A percentile compares a stretch with the other conserved stretches of the same genome.
Conservation (phyloP, 2,329 filamentous ascomycete species). For the Beauveria australis region DNA sequence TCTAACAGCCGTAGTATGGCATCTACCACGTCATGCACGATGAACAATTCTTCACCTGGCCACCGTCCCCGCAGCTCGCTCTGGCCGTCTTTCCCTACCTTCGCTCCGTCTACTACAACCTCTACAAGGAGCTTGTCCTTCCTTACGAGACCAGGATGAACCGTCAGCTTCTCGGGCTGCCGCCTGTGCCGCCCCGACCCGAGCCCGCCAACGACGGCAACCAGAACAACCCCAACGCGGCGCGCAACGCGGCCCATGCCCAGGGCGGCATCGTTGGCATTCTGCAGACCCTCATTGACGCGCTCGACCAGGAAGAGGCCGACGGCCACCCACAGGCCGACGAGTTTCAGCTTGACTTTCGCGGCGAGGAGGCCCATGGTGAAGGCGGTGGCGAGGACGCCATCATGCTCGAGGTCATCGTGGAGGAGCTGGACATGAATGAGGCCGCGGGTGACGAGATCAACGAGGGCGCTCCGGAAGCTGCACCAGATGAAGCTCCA, state of each 20-base stretch:
- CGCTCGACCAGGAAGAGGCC: constrained; percentile 26
- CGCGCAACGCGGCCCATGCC: background rate
- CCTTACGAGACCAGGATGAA: constrained; percentile 42
- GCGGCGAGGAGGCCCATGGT: constrained; percentile 6
- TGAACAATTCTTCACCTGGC: constrained; percentile 41
- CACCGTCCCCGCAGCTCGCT: constrained; percentile 44
- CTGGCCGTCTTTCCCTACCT: constrained; percentile 41
- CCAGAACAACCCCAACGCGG: background rate
- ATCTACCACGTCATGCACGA: constrained; percentile 37
- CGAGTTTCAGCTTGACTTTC: background rate
- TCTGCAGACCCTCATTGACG: constrained; percentile 29
- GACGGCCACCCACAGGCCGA: constrained; percentile 16
- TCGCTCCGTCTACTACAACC: constrained; percentile 34
- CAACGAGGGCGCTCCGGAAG: background rate
- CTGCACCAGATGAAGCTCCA: constrained; percentile 1
- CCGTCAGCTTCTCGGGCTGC: constrained; percentile 34
- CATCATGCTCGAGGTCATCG: constrained; percentile 26
- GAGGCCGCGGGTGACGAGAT: constrained; percentile 22
- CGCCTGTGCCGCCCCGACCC: constrained; percentile 19
- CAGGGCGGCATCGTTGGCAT: constrained; percentile 26
- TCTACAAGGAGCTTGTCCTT: constrained; percentile 39
- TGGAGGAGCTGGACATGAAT: constrained; percentile 22
- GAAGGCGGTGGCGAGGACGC: constrained; percentile 19
- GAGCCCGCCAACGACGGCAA: constrained; percentile 10
- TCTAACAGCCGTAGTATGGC: constrained; percentile 33